A percentile compares a stretch with the other conserved stretches of the same genome.
phyloP scores from a whole-genome alignment of 2,329 filamentous ascomycete genomes.

The Penicillium oxalicum region DNA sequence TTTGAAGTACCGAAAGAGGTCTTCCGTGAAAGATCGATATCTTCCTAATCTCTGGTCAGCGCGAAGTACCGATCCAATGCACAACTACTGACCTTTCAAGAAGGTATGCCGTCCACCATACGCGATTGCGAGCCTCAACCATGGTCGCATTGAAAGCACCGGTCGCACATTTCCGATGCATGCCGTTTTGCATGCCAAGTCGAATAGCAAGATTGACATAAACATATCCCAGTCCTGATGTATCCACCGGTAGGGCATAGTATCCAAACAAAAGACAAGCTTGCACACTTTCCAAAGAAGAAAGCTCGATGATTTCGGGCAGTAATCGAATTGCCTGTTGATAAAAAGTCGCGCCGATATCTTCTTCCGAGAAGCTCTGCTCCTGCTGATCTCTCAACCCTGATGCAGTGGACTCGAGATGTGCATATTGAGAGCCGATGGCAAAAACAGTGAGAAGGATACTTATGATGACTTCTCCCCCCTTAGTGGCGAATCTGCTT shows the following conservation, averaged over 20 bases:
- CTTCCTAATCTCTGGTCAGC: not conserved
- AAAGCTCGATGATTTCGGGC: slow-evolving; percentile 48
- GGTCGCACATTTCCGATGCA: slow-evolving; percentile 46
- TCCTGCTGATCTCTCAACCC: not conserved
- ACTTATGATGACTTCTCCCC: slow-evolving; percentile 41
- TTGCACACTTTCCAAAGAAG: slow-evolving; percentile 50
- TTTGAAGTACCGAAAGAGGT: not conserved
- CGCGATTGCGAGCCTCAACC: slow-evolving; percentile 46
- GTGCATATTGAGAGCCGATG: slow-evolving; percentile 49
- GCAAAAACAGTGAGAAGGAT: slow-evolving; percentile 46
- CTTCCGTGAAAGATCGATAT: slow-evolving; percentile 1
- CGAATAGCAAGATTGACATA: slow-evolving; percentile 49
- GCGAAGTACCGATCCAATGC: too few species aligned
- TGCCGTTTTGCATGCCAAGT: slow-evolving; percentile 50
- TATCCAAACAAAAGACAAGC: slow-evolving; percentile 49
- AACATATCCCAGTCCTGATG: slow-evolving; percentile 47
- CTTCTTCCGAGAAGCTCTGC: slow-evolving; percentile 38
- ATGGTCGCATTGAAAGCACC: slow-evolving; percentile 37
- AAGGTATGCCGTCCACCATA: slow-evolving; percentile 50
- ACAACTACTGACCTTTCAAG: slow-evolving; percentile 42
- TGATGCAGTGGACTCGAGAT: slow-evolving; percentile 35
- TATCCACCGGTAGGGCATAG: slow-evolving; percentile 48
- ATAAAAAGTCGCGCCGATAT: slow-evolving; percentile 48
- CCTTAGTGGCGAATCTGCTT: slow-evolving; percentile 30
- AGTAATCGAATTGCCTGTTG: slow-evolving; percentile 46